Base-by-base conservation (phyloP, 768 basidiomycete genomes). In the Termitomyces sp. region DNA sequence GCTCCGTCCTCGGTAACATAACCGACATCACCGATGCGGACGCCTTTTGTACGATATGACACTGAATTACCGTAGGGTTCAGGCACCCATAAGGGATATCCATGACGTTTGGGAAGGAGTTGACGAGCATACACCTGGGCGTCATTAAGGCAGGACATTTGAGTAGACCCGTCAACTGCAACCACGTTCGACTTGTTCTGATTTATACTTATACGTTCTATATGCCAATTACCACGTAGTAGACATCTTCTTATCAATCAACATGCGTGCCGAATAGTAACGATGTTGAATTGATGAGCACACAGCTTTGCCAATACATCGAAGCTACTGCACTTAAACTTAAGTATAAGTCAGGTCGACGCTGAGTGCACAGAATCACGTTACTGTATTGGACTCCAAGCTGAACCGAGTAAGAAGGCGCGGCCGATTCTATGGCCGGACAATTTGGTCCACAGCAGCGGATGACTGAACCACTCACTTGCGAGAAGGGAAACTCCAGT, bases 41-140 rank as follows among this genome's bases (percentile, higher is more conserved):
- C 62, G 24, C 66, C 65, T 49, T 61, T 60, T 26, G 57, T 57
- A 47, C 63, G 61, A 58, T 68, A 66, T 12, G 53, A 45, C 4
- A 56, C 53, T n/a, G 66, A 64, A 33, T 58, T 64, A 22, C 55
- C 61, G 24, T 65, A 66, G 18, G 67, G 68, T 47, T 73, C 69
- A 35, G 73, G 73, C 7, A 65, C 63, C 69, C 69, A 72, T 38
- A 72, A 46, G 3, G 69, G 73, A 56, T 72, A 70, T 2, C 72
- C 72, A 6, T 68, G 65, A 36, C 66, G 64, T 43, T 65, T 61
- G 28, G 52, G 28, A 22, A 65, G 57, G 16, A 63, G 59, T 28
- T 59, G 57, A 13, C 38, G 55, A 13, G 61, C 61, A 45, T 64
- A 63, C 9, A 58, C 45, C 54, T 63, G 59, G 2, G 59, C 59